phyloP scores from a whole-genome alignment of 768 basidiomycete genomes.

The Hemileccinum rubropunctum region DNA sequence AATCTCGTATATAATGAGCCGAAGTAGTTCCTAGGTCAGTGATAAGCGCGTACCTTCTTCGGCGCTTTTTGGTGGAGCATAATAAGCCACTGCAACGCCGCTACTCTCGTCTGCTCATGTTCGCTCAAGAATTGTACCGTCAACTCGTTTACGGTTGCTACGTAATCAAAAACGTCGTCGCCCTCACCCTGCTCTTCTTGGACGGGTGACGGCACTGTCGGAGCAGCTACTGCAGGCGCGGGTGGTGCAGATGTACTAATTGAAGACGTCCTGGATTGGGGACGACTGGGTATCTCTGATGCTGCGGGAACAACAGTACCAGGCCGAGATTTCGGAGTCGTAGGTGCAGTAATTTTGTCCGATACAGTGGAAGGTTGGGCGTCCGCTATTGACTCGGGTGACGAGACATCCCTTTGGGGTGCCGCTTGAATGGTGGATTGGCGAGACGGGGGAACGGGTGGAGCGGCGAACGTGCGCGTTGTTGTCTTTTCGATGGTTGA shows the following conservation, averaged over 20 bases:
- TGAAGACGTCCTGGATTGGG: constrained; percentile 61
- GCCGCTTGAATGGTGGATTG: constrained; percentile 46
- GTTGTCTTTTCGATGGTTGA: constrained; percentile 29
- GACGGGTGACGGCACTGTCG: constrained; percentile 27
- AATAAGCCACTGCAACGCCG: constrained; percentile 94
- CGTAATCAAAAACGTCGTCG: constrained; percentile 83
- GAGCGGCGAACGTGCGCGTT: constrained; percentile 36
- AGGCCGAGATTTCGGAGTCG: constrained; percentile 26
- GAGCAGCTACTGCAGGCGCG: constrained; percentile 30
- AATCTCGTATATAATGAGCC: constrained; percentile 51
- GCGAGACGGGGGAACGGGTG: constrained; percentile 43
- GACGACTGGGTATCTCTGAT: constrained; percentile 46
- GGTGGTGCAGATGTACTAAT: constrained; percentile 38
- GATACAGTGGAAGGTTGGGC: constrained; percentile 26
- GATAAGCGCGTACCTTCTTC: constrained; percentile 61
- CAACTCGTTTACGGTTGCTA: constrained; percentile 86
- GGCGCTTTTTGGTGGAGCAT: constrained; percentile 99
- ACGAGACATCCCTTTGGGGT: constrained; percentile 44
- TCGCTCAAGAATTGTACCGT: constrained; percentile 95
- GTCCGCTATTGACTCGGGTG: constrained; percentile 44
- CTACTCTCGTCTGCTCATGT: constrained; percentile 93
- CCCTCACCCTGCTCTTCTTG: constrained; percentile 48
- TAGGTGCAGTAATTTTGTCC: constrained; percentile 41
- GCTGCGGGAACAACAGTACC: constrained; percentile 23
- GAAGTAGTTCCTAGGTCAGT: neutral